Evolutionary conservation across 176 grass and related monocot genomes (phyloP), one percentile per base, ranked within the genome.

Genomic region (Carex myosuroides): DNA sequence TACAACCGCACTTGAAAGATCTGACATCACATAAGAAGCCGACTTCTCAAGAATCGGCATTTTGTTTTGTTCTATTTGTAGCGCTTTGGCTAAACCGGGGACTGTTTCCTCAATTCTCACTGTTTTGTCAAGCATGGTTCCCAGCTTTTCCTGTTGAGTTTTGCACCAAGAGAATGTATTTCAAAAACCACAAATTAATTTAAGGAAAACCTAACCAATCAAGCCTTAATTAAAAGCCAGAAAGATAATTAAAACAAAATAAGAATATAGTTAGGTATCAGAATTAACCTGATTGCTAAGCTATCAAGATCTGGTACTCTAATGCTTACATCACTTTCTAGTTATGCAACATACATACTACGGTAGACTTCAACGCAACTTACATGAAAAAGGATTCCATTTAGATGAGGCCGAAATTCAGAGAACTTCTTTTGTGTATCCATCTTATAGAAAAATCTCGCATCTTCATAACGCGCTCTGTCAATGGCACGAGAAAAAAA

Each of bases 311-410:
- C 44, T 70, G 37, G 4, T 26, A 75, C 20, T 29, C 44, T 54
- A 75, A 26, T 76, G 12, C n/a, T 76, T 55, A 71, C 22, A 55
- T 29, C 21, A 7, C 22, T 9, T 77, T 77, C 24, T 29, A 29
- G 24, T 77, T 56, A 14, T 17, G 73, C 3, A 77, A 55, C 6
- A 77, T 56, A 26, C 73, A 77, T 56, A 32, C 32, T 77, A 48
- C 0, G 6, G 22, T 77, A 35, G 81, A 85, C 70, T 67, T 60
- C 44, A 29, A 35, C 0, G 33, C 4, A 53, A 87, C 95, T 91
- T 90, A 98, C 95, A 94, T 98, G 95, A 86, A 98, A 98, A 80
- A 98, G 92, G 85, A 98, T 94, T 71, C 95, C 83, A 32, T 80
- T 93, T 42, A 98, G 90, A 79, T 90, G 91, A 61, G 59, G 74